Conservation (phyloP, 108 stramenopile species). For the Stephanodiscus minutulus region DNA sequence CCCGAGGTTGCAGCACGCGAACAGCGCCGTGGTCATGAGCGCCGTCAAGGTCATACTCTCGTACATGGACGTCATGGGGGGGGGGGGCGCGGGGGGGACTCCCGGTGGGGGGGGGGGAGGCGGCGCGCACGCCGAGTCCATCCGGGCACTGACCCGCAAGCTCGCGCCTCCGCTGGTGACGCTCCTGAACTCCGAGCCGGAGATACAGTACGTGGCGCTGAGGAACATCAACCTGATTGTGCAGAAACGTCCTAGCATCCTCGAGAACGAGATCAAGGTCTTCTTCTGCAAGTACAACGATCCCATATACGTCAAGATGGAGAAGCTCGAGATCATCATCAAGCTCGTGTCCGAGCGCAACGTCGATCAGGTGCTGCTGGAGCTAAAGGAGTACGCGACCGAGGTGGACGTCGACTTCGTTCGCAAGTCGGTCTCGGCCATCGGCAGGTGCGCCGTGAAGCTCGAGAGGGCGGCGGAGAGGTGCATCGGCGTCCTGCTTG, state of each 20-base stretch:
- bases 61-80: constrained; percentile 94
- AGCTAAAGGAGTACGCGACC: constrained; percentile 98
- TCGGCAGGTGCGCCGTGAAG: constrained; percentile 98
- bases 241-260: constrained; percentile 93
- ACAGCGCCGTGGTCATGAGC: constrained; percentile 98
- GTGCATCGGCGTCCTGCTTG: constrained; percentile 97
- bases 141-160: constrained; percentile 89
- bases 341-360: constrained; percentile 95
- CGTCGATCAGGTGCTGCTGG: constrained; percentile 97
- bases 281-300: constrained; percentile 99
- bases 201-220: constrained; percentile 99
- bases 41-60: constrained; percentile 97
- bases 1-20: constrained; percentile 97
- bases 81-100: no score
- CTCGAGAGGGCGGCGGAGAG: constrained; percentile 98
- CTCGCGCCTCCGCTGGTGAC: constrained; percentile 99
- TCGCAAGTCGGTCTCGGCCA: constrained; percentile 95
- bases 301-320: constrained; percentile 99
- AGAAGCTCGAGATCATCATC: constrained; percentile 99
- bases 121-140: constrained; percentile 70
- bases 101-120: constrained; percentile 16
- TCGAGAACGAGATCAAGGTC: constrained; percentile 98
- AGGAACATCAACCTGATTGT: constrained; percentile 99
- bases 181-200: constrained; percentile 95
- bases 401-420: constrained; percentile 99